A percentile compares a stretch with the other conserved stretches of the same genome.
Evolutionary conservation across 1,284 basidiomycete genomes (phyloP).

Genomic region (Fistulinella staudtii): DNA sequence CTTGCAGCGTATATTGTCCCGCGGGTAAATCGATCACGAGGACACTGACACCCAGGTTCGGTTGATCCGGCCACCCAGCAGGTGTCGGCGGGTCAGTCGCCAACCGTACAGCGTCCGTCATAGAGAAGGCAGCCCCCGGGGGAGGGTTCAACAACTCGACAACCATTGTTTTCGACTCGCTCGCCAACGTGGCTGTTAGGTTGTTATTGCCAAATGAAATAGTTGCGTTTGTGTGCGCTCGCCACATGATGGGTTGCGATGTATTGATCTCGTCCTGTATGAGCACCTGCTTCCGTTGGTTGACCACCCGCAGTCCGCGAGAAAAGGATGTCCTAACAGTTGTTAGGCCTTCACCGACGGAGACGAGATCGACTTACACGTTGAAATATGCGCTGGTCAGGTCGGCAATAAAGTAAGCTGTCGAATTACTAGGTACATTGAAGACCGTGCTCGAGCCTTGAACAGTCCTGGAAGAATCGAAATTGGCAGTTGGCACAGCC

Average conservation of each 20-base stretch:
- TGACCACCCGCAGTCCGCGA: conserved; percentile 87
- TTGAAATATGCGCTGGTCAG: conserved; percentile 78
- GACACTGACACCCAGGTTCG: conserved; percentile 78
- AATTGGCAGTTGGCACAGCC: conserved; percentile 58
- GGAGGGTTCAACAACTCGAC: conserved; percentile 57
- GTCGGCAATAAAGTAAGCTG: conserved; percentile 82
- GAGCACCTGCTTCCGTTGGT: conserved; percentile 87
- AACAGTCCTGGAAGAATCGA: conserved; percentile 56
- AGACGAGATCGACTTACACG: conserved; percentile 47
- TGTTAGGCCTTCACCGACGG: conserved; percentile 10
- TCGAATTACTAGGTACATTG: conserved; percentile 60
- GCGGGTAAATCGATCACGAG: conserved; percentile 71
- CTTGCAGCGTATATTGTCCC: conserved; percentile 70
- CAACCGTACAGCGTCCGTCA: conserved; percentile 49
- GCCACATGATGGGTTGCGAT: conserved; percentile 71
- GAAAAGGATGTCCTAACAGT: conserved; percentile 55
- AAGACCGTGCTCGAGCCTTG: conserved; percentile 82
- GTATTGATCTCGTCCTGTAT: conserved; percentile 82
- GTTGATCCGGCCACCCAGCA: conserved; percentile 53
- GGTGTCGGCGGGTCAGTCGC: conserved; percentile 63
- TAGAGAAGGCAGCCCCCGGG: conserved; percentile 53
- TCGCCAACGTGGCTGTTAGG: conserved; percentile 54
- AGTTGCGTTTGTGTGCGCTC: conserved; percentile 92
- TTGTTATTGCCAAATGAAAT: conserved; percentile 47
- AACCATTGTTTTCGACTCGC: conserved; percentile 41